Evolutionary conservation across 2,329 filamentous ascomycete genomes (phyloP).

Genomic region (Lasiodiplodia citricola): DNA sequence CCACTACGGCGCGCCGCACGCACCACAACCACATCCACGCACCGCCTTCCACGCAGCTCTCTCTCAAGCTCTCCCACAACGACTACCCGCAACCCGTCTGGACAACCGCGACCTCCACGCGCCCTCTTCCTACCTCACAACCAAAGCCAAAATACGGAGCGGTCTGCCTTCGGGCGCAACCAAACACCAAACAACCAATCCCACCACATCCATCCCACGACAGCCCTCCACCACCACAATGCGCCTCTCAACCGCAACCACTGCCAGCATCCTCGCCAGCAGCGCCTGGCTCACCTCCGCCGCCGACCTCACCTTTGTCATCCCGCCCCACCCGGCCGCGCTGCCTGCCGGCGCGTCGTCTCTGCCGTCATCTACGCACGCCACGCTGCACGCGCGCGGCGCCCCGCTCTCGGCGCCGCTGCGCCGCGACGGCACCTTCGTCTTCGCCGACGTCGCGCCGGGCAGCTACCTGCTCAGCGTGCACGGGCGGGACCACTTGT

Average conservation of each 20-base stretch:
- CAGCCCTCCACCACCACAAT: not conserved
- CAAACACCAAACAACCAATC: not conserved
- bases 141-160: no score
- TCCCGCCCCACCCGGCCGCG: constrained; percentile 30
- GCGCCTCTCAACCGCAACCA: not conserved
- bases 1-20: constrained; percentile 4
- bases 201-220: not conserved
- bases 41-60: not conserved
- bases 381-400: constrained; percentile 66
- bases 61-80: not conserved
- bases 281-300: not conserved
- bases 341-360: not conserved
- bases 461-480: constrained; percentile 85
- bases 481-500: constrained; percentile 74
- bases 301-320: constrained; percentile 17
- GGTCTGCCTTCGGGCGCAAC: no score
- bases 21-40: constrained; percentile 20
- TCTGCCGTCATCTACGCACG: constrained; percentile 58
- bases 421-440: constrained; percentile 71
- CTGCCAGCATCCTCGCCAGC: not conserved
- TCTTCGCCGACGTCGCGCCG: constrained; percentile 72
- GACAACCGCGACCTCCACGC: not conserved
- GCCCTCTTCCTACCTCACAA: not conserved
- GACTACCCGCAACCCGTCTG: not conserved
- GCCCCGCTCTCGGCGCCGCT: constrained; percentile 65